These are phyloP conservation scores for Alternaria sp. DNA, from an alignment of 2,329 filamentous ascomycete genomes.

Conservation along the genomic window DNA sequence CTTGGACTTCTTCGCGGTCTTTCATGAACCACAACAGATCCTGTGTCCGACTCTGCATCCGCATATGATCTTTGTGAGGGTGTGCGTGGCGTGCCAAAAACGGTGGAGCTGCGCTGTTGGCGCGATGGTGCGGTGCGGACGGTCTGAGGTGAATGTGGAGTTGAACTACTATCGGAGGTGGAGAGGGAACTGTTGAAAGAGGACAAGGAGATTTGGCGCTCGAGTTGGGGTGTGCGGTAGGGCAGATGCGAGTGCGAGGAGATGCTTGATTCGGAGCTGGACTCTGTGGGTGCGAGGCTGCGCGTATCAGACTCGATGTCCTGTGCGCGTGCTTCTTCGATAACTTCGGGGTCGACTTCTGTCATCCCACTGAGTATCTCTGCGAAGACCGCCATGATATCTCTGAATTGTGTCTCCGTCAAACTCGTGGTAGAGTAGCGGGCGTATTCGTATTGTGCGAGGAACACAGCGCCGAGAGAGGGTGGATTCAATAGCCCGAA, in stretches of 20 bases:
- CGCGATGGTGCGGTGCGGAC: slow-evolving; percentile 42
- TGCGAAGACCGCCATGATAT: slow-evolving; percentile 85
- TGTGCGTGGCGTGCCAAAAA: slow-evolving; percentile 35
- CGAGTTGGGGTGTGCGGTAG: slow-evolving; percentile 41
- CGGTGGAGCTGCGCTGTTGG: slow-evolving; percentile 31
- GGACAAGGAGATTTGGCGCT: slow-evolving; percentile 31
- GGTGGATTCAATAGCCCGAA: slow-evolving; percentile 69
- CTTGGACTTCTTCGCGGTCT: slow-evolving; percentile 37
- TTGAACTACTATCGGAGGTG: slow-evolving; percentile 22
- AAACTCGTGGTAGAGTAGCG: slow-evolving; percentile 80
- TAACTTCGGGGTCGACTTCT: slow-evolving; percentile 64
- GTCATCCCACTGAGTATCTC: slow-evolving; percentile 80
- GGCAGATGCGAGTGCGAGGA: slow-evolving; percentile 37
- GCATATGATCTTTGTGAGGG: slow-evolving; percentile 37
- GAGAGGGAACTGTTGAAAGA: slow-evolving; percentile 25
- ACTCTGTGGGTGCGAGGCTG: slow-evolving; percentile 47
- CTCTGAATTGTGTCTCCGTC: slow-evolving; percentile 74
- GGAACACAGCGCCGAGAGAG: slow-evolving; percentile 66
- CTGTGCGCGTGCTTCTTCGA: slow-evolving; percentile 55
- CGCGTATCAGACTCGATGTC: slow-evolving; percentile 39
- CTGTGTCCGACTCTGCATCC: slow-evolving; percentile 32
- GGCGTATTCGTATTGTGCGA: slow-evolving; percentile 81
- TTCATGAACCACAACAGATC: slow-evolving; percentile 33
- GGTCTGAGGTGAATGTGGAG: slow-evolving; percentile 38
- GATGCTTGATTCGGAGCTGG: slow-evolving; percentile 22